Conservation (phyloP, 306 rosid genomes). For the Castanospermum australe region DNA sequence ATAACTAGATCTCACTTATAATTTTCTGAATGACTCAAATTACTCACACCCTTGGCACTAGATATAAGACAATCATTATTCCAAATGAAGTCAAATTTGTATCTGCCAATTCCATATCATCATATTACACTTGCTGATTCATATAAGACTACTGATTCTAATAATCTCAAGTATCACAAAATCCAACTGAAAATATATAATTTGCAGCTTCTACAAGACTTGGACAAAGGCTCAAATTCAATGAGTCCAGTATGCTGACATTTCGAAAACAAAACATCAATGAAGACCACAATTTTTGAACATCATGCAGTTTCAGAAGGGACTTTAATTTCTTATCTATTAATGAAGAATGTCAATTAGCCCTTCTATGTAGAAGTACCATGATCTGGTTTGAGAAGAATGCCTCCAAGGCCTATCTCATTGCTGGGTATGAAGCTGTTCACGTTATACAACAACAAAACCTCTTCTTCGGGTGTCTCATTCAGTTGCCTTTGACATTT, state of each 20-base stretch:
- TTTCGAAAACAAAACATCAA: too few species aligned
- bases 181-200: not conserved
- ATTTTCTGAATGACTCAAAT: not conserved
- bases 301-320: not conserved
- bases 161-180: not conserved
- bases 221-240: too few species aligned
- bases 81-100: not conserved
- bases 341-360: not conserved
- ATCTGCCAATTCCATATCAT: not conserved
- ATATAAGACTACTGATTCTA: not conserved
- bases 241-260: too few species aligned
- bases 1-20: not conserved
- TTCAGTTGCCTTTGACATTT: not conserved
- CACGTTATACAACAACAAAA: not conserved
- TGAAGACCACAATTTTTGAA: too few species aligned
- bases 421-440: conserved; percentile 20
- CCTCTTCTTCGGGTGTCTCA: not conserved
- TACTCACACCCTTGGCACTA: not conserved
- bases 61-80: not conserved
- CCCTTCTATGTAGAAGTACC: not conserved
- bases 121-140: not conserved
- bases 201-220: not conserved
- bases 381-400: not conserved
- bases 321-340: not conserved
- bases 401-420: conserved; percentile 31